Base-by-base conservation (phyloP, 1,284 basidiomycete genomes). In the Ustilago vetiveriae region DNA sequence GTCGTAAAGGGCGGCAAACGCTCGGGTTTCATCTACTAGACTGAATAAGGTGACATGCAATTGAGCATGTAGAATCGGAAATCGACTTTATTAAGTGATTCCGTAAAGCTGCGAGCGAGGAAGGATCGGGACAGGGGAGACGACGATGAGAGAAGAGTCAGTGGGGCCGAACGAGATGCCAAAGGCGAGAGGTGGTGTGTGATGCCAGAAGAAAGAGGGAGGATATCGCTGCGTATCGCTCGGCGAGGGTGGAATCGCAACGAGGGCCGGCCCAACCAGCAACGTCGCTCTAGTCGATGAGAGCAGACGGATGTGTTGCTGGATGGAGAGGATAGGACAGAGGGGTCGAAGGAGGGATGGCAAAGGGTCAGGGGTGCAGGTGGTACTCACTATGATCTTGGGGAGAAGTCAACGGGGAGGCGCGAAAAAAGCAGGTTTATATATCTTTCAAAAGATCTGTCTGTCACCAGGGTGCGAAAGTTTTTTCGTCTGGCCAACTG, bases 1-100 rank as follows among this genome's bases (percentile, higher is more conserved):
- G 75, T 74, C 75, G 66, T 72, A 57, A 77, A 74, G 73, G 75
- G 70, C 72, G 71, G 64, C 71, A 69, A 75, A 58, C 75, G 48
- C 69, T 64, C 75, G 72, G 73, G 50, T 65, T 77, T 77, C 75
- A 77, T 77, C 75, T 58, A 73, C 75, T 77, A 73, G 75, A 71
- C 53, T 77, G 75, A 77, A 73, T 73, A 73, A 68, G 74, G 75
- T 77, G 75, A 72, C 75, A 75, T 75, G 72, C 72, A 70, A 73
- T 77, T 73, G 72, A 73, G 75, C 73, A 75, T 74, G 73, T 71
- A 74, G 74, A 69, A 77, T 75, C 73, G 75, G 75, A 73, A 57
- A 77, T 77, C 75, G 65, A 77, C 75, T 77, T 74, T 77, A 77
- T 77, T 77, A 77, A 77, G 75, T 77, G 75, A 77, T 77, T 77